Percentiles rank a stretch among this genome's conserved stretches.
These are phyloP conservation scores for Calonectria honghensis DNA, from an alignment of 2,329 filamentous ascomycete genomes.

Conservation along the genomic window DNA sequence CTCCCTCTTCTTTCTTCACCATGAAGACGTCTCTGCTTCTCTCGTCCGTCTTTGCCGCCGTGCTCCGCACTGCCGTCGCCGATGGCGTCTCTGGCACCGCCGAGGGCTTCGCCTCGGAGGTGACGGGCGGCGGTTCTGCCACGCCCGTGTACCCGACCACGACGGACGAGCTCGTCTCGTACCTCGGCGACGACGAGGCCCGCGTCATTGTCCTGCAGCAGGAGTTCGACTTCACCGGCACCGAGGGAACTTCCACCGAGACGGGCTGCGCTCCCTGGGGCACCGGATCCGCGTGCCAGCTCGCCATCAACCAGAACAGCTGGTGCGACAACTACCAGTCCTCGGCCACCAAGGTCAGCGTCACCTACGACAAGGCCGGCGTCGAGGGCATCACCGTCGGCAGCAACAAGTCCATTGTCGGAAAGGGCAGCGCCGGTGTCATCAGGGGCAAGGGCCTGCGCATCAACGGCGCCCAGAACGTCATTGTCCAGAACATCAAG, in stretches of 20 bases:
- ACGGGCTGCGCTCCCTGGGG: slow-evolving; percentile 77
- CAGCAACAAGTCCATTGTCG: slow-evolving; percentile 76
- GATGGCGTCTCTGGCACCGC: slow-evolving; percentile 64
- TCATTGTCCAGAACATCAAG: slow-evolving; percentile 77
- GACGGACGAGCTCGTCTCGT: slow-evolving; percentile 74
- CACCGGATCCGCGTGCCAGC: slow-evolving; percentile 71
- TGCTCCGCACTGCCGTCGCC: slow-evolving; percentile 62
- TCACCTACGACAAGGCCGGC: slow-evolving; percentile 71
- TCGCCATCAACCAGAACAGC: slow-evolving; percentile 75
- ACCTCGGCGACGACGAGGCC: slow-evolving; percentile 72
- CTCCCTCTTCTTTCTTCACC: neutral
- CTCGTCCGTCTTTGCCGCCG: slow-evolving; percentile 47
- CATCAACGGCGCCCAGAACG: slow-evolving; percentile 68
- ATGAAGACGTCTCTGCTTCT: slow-evolving; percentile 46
- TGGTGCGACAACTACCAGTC: slow-evolving; percentile 77
- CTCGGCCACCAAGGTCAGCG: slow-evolving; percentile 67
- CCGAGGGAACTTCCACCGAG: slow-evolving; percentile 71
- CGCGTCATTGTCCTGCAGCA: slow-evolving; percentile 76
- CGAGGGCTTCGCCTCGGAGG: slow-evolving; percentile 68
- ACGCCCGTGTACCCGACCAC: slow-evolving; percentile 71
- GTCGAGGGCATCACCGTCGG: slow-evolving; percentile 69
- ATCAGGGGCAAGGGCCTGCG: slow-evolving; percentile 76
- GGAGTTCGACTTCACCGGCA: slow-evolving; percentile 73
- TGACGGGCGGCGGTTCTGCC: slow-evolving; percentile 76
- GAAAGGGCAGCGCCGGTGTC: slow-evolving; percentile 70